Base-by-base conservation (phyloP, 306 rosid genomes). In the Prunus mume region DNA sequence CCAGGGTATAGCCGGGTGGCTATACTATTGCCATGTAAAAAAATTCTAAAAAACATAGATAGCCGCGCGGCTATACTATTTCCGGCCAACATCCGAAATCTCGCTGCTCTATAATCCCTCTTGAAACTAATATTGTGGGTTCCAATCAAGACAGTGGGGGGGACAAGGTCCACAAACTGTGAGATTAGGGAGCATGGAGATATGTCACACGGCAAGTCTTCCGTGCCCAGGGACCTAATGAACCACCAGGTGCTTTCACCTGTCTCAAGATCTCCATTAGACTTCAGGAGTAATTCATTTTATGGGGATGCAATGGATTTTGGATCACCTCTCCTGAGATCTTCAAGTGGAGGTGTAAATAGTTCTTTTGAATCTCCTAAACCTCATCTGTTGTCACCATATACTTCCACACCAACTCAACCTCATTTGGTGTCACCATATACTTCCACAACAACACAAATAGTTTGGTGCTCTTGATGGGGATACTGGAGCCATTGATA, bases 401-500 rank as follows among this genome's bases (percentile, higher is more conserved):
- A 81, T 70, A 71, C 83, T 72, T 83, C 90, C 64, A 45, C 90
- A 20, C 71, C 73, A 63, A 66, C 80, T 83, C 96, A 86, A 77
- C 43, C 43, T 38, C 87, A 81, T 76, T 74, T 82, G 64, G 71
- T 81, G 80, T 82, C 81, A 72, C 86, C 90, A 47, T 68, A 82
- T 72, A 73, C 82, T 74, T 84, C 90, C 63, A 45, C 89, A 24
- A 68, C 71, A 56, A 65, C 81, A 81, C 96, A 86, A 76, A 77
- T 43, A 54, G 76, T 86, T 73, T 89, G 97, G 96, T 84, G 80
- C 74, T 90, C 73, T 80, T 80, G 97, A 95, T 77, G 98, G 98
- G 69, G 98, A 95, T 83, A 86, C 86, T 18, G 91, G 91, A 50
- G 83, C 93, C 81, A 80, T 95, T 90, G 96, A 90, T 80, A 78